Base-by-base conservation (phyloP, 371 early-diverging fungal genomes). In the Parasitella parasitica region DNA sequence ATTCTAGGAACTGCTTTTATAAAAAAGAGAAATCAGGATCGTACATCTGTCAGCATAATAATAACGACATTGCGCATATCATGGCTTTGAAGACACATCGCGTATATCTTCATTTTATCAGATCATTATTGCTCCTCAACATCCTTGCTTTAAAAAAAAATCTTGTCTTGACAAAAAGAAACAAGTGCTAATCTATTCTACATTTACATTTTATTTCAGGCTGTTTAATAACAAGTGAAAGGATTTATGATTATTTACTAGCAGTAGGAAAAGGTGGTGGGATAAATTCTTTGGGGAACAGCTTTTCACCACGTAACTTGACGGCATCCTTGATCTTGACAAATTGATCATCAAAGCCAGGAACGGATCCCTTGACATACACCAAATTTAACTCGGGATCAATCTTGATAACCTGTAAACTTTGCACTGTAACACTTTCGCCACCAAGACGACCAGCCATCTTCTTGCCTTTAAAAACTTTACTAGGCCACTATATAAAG, bases 371-470 rank as follows among this genome's bases (percentile, higher is more conserved):
- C 75, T 93, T 94, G 46, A 98, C 91, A 78, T 90, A 96, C 48
- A 97, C 63, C 41, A 94, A 77, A 76, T 96, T 93, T 61, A 91
- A 70, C 11, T 63, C 86, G 24, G 88, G 86, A 71, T 98, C 98
- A 52, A 98, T 85, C 78, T 96, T 97, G 70, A 97, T 73, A 13
- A 94, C 91, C 70, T 90, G 84, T 28, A 96, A 79, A 63, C 84
- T 92, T 69, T 93, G 91, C 20, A 88, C 90, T 9, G 97, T 96
- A 16, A 84, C 78, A 65, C 75, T 86, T 36, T 92, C 84, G 59
- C 92, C 92, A 60, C 98, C 98, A 90, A 97, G 91, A 26, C 94
- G 87, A 52, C 98, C 98, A 18, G 97, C 90, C 98, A 98, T 97
- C 77, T 98, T 98, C 80, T 96, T 98, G 22, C 98, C 98, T 70